Evolutionary conservation across 805 yeast genomes (phyloP), one percentile per base, ranked within the genome.

Genomic region (Pichia deserticola): DNA sequence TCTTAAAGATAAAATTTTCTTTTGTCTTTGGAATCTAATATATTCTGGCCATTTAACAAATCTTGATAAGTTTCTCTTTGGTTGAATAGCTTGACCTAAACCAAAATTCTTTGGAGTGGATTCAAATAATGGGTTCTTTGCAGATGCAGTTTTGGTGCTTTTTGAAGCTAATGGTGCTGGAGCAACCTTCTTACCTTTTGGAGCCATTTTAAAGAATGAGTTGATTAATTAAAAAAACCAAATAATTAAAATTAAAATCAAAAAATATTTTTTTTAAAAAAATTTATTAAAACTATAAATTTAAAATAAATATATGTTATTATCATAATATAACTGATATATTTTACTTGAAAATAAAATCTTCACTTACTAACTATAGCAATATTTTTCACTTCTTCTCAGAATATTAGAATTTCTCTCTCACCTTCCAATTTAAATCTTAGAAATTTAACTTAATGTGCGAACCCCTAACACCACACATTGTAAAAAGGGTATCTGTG

Each of bases 21-120:
- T 93, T 79, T 93, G 98, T 83, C 99, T 90, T 81, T 92, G 99
- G 65, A 93, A 80, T 79, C 96, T 88, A 64, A 92, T 95, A 73
- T 92, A 89, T 77, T 86, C 93, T 71, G 99, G 99, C 99, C 99
- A 93, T 77, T 86, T 93, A 71, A 92, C 98, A 74, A 87, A 90
- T 77, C 98, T 89, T 56, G 95, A 78, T 70, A 93, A 82, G 84
- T 93, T 88, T 78, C 92, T 84, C 81, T 85, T 89, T 73, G 89
- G 96, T 77, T 92, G 98, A 66, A 92, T 67, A 61, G 84, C 77
- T 80, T 93, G 98, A 68, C 99, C 99, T 67, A 93, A 85, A 76
- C 98, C 98, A 69, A 84, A 92, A 78, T 82, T 84, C 78, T 84
- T 85, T 73, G 97, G 95, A 61, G 89, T 79, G 57, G 95, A 75